Conservation (phyloP, 1,284 basidiomycete species). For the Heterobasidion parviporum region DNA sequence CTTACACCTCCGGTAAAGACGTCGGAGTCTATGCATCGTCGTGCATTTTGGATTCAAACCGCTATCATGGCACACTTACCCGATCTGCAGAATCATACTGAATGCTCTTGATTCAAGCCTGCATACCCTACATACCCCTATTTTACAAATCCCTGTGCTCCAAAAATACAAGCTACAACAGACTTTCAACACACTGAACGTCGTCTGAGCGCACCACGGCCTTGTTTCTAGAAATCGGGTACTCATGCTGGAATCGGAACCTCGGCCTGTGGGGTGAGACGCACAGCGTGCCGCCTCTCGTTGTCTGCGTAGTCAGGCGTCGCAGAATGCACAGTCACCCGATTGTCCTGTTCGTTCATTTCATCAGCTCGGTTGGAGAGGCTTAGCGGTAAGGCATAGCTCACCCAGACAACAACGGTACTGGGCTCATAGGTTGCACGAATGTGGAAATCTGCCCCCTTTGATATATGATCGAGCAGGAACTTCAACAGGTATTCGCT, state of each 20-base stretch:
- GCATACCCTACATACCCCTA: no score
- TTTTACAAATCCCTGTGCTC: no score
- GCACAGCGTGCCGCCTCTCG: slow-evolving; percentile 39
- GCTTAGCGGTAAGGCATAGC: slow-evolving; percentile 10
- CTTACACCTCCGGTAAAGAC: neutral
- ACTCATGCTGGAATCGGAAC: slow-evolving; percentile 27
- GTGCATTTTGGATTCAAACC: neutral
- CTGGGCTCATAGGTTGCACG: slow-evolving; percentile 35
- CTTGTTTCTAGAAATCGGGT: neutral
- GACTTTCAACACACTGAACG: no score
- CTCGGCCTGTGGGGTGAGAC: slow-evolving; percentile 47
- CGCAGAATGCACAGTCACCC: slow-evolving; percentile 41
- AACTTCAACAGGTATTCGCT: slow-evolving; percentile 57
- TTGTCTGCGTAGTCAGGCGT: slow-evolving; percentile 34
- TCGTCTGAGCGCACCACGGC: no score
- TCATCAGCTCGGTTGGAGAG: neutral
- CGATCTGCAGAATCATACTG: no score
- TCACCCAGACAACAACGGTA: slow-evolving; percentile 41
- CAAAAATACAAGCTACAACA: no score
- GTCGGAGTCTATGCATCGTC: neutral
- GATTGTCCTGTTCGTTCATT: slow-evolving; percentile 33
- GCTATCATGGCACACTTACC: no score
- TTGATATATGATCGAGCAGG: slow-evolving; percentile 46
- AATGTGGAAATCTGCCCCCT: slow-evolving; percentile 38
- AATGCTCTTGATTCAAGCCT: no score